Base-by-base conservation (phyloP, 768 basidiomycete species). In the Scleroderma bovista region DNA sequence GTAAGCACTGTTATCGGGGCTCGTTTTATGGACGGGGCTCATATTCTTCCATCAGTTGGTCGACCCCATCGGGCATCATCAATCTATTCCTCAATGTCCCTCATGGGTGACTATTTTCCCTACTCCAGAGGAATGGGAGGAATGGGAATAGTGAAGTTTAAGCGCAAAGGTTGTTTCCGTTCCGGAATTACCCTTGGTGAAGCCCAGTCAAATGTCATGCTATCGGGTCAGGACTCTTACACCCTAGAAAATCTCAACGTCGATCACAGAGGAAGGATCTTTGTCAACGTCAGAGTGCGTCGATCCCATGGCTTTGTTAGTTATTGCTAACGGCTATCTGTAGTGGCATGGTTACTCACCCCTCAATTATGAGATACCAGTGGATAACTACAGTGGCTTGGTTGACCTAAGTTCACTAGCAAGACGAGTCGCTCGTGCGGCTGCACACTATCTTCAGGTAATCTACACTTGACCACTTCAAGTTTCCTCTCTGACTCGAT, bases 401-500 rank as follows among this genome's bases (percentile, higher is more conserved):
- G 76, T 84, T 36, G 80, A 80, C 58, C 70, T 88, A 32, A 75
- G 80, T 64, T 83, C 83, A 6, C 75, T 88, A 24, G 80, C 82
- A 43, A 74, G 86, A 59, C 75, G 86, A 47, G 78, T 85, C 43
- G 80, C 80, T 15, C 75, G 86, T 54, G 84, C 84, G 43, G 83
- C 82, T 64, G 75, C 83, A 44, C 86, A 88, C 61, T 88, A 84
- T 64, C 73, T 88, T 48, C 83, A 87, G 77, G 86, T 79, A 59
- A 61, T 60, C 26, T 47, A 41, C 13, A 29, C 50, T 46, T 43
- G 43, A 51, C 50, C 44, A 39, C 42, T 48, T 20, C n/a, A 7
- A 51, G 44, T 26, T 44, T 46, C 20, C 36, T 40, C 40, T 41
- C 56, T 57, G 34, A 60, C 44, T 44, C 33, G 33, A 22, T 32